Base-by-base conservation (phyloP, 352 stramenopile species). In the Globisporangium perplexum region DNA sequence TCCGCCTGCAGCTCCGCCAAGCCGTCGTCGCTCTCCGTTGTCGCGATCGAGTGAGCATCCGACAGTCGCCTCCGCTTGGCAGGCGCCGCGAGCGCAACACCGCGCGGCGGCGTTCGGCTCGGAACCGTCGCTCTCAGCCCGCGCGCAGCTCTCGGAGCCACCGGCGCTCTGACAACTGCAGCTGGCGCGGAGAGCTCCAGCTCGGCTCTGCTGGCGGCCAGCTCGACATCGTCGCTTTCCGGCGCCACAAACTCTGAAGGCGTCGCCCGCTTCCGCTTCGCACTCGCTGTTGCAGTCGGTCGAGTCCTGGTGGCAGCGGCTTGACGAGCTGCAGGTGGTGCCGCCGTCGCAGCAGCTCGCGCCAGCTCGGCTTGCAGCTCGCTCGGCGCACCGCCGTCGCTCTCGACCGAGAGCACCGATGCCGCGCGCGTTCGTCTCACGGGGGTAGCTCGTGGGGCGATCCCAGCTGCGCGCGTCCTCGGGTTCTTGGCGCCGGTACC, bases 1-100 rank as follows among this genome's bases (percentile, higher is more conserved):
- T 77, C 60, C 12, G 57, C 60, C 59, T 82, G 41, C 6, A 77
- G 57, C 38, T 72, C 66, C 15, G 46, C 57, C 26, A 76, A 52
- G 2, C 59, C 46, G 10, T 61, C 61, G 47, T 69, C 69, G 50
- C 57, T 71, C 30, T 70, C 60, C 3, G 62, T 66, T 15, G 58
- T 57, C 1, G 51, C 55, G 7, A 46, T 45, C 26, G 59, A 71
- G 8, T 57, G 47, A 3, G 57, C 48, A 22, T 62, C 65, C 41
- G 52, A 51, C 23, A 47, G 8, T 12, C 55, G 45, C 8, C 38
- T 42, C 10, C 31, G 31, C 7, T n/a, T 31, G 4, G 31, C 15
- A 18, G 33, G 33, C 33, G 11, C 11, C 6, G 12, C 31, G 7
- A 36, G 8, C 5, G 42, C 28, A 14, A 50, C 23, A 12, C 41